These are phyloP conservation scores for Trametes cubensis DNA, from an alignment of 768 basidiomycete species.

Conservation along the genomic window DNA sequence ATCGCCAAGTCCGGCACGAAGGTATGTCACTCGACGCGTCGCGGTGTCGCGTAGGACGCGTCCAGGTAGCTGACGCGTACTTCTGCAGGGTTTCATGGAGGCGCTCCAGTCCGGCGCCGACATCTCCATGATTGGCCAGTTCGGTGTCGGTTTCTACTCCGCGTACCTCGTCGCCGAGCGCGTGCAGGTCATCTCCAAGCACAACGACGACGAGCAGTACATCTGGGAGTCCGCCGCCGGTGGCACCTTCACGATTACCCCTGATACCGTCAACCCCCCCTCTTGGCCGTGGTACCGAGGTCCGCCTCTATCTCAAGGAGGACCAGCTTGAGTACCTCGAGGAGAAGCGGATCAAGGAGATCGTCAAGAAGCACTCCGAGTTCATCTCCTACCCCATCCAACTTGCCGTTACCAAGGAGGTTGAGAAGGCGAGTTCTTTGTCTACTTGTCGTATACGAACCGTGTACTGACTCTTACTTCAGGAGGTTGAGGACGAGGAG, in stretches of 20 bases:
- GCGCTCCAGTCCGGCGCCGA: constrained; percentile 88
- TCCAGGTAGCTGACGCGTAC: neutral
- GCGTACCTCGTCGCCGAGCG: constrained; percentile 98
- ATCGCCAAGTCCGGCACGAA: constrained; percentile 96
- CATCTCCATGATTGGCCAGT: constrained; percentile 97
- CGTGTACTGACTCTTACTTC: constrained; percentile 21
- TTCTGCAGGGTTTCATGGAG: constrained; percentile 94
- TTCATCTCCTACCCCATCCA: constrained; percentile 99
- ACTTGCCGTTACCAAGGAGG: constrained; percentile 97
- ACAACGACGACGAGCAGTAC: constrained; percentile 99
- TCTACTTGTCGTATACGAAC: neutral
- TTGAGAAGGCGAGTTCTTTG: constrained; percentile 80
- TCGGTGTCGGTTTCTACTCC: constrained; percentile 99
- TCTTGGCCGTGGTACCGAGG: constrained; percentile 91
- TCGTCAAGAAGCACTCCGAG: constrained; percentile 99
- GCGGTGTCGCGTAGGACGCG: neutral
- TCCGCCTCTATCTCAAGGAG: constrained; percentile 93
- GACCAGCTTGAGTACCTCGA: constrained; percentile 99
- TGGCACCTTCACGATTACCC: constrained; percentile 98
- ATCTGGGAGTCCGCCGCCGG: constrained; percentile 99
- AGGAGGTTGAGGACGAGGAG: constrained; percentile 90
- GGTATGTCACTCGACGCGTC: constrained; percentile 42
- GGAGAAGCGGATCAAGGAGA: constrained; percentile 99
- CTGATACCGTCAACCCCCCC: constrained; percentile 86
- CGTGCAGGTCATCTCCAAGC: constrained; percentile 98